Conservation (phyloP, 495 filamentous ascomycete genomes). For the Gamarada debralockiae region DNA sequence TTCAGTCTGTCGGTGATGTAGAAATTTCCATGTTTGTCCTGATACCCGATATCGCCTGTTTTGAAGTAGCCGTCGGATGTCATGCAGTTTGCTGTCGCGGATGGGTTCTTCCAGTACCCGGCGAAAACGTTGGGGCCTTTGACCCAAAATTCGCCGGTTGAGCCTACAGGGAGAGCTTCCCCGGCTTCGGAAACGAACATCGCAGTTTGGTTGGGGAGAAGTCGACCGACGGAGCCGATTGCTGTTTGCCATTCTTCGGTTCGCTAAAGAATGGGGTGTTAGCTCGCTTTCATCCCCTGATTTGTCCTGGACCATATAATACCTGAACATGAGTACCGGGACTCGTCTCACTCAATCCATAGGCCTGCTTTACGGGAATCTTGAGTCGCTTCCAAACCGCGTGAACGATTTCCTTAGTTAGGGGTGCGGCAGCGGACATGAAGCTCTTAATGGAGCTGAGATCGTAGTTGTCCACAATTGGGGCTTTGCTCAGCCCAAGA, state of each 20-base stretch:
- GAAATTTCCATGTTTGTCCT: conserved; percentile 53
- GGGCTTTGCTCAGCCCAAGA: conserved; percentile 72
- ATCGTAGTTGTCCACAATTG: conserved; percentile 71
- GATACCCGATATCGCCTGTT: conserved; percentile 63
- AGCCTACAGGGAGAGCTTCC: conserved; percentile 33
- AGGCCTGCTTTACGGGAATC: conserved; percentile 58
- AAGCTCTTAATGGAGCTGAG: conserved; percentile 73
- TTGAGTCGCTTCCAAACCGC: conserved; percentile 67
- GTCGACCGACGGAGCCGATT: conserved; percentile 74
- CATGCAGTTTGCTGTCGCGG: conserved; percentile 50
- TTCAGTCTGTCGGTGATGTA: conserved; percentile 67
- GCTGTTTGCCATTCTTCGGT: conserved; percentile 55
- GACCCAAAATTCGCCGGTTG: conserved; percentile 65
- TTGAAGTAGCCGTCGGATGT: conserved; percentile 63
- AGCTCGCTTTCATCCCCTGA: no score
- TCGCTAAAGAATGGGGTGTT: no score
- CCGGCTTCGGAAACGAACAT: conserved; percentile 65
- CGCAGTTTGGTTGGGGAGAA: conserved; percentile 76
- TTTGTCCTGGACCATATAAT: conserved; percentile 12
- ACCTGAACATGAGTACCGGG: conserved; percentile 51
- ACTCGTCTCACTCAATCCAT: conserved; percentile 48
- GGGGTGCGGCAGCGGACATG: conserved; percentile 81
- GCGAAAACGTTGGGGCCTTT: conserved; percentile 63
- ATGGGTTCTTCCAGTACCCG: conserved; percentile 60
- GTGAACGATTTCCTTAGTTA: conserved; percentile 76